Evolutionary conservation across 768 basidiomycete genomes (phyloP).

Genomic region (Lactifluus volemus): DNA sequence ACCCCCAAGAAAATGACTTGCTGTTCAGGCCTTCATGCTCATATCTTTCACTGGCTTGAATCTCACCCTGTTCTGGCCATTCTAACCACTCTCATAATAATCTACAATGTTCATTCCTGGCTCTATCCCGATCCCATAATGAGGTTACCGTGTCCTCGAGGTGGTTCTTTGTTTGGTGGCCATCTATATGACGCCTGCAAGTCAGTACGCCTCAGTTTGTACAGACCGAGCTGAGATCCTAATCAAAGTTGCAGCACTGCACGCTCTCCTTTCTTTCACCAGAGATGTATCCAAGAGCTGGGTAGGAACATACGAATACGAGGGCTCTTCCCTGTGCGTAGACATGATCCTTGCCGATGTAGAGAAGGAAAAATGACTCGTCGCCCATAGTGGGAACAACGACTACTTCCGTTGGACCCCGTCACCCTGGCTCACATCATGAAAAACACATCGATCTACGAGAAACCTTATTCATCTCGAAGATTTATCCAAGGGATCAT

Average conservation of each 20-base stretch:
- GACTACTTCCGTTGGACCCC: slow-evolving; percentile 77
- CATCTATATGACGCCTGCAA: background rate
- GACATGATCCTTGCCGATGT: background rate
- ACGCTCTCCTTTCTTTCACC: slow-evolving; percentile 10
- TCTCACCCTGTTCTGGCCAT: slow-evolving; percentile 2
- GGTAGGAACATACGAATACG: slow-evolving; percentile 64
- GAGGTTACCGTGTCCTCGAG: slow-evolving; percentile 11
- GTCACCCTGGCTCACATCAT: slow-evolving; percentile 64
- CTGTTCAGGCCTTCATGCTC: background rate
- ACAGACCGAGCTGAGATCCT: background rate
- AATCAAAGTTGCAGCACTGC: slow-evolving; percentile 1
- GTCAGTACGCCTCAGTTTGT: background rate
- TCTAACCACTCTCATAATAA: background rate
- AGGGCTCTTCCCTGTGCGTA: slow-evolving; percentile 61
- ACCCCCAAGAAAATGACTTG: background rate
- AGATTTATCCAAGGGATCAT: slow-evolving; percentile 67
- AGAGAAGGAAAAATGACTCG: background rate
- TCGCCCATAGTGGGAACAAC: slow-evolving; percentile 57
- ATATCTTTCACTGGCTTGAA: background rate
- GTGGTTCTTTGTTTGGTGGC: slow-evolving; percentile 4
- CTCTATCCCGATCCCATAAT: slow-evolving; percentile 14
- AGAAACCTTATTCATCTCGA: slow-evolving; percentile 80
- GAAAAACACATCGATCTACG: slow-evolving; percentile 61
- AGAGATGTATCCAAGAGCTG: slow-evolving; percentile 45
- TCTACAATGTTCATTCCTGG: slow-evolving; percentile 4